Percentiles rank a stretch among this genome's conserved stretches.
phyloP scores from a whole-genome alignment of 257 asterid genomes.

The Datura wrightii region DNA sequence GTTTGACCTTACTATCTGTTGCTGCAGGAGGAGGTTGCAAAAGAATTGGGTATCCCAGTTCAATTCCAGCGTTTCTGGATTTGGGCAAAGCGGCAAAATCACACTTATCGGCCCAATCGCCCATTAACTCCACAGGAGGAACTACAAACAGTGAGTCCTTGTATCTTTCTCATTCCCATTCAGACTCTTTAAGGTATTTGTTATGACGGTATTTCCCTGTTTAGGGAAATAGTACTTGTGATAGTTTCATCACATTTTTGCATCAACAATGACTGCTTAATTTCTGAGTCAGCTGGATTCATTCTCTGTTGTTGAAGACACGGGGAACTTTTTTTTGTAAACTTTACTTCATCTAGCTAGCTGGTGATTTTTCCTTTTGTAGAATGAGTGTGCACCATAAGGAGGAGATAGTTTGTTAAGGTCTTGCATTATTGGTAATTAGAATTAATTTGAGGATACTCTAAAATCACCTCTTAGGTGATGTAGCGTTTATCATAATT shows the following conservation, averaged over 20 bases:
- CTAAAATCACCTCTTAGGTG: neutral
- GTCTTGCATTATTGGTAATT: neutral
- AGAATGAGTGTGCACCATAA: conserved; percentile 6
- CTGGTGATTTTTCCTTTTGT: neutral
- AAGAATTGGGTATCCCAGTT: conserved; percentile 83
- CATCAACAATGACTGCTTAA: neutral
- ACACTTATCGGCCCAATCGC: conserved; percentile 94
- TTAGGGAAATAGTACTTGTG: conserved; percentile 5
- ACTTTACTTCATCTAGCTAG: conserved; percentile 3
- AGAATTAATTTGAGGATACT: neutral
- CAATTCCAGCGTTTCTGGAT: conserved; percentile 93
- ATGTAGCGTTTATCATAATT: neutral
- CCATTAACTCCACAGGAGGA: conserved; percentile 93
- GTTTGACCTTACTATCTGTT: conserved; percentile 29
- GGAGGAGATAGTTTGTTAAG: neutral
- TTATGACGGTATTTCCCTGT: neutral
- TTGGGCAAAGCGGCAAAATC: conserved; percentile 98
- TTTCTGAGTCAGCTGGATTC: conserved; percentile 14
- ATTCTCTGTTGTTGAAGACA: neutral
- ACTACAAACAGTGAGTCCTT: conserved; percentile 65
- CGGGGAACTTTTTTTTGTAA: neutral
- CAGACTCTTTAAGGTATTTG: neutral
- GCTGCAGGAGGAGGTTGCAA: conserved; percentile 90
- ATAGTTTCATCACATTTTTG: neutral
- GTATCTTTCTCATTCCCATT: neutral